Percentiles rank a stretch among this genome's conserved stretches.
phyloP scores from a whole-genome alignment of 805 yeast species.

The Blastobotrys americana region DNA sequence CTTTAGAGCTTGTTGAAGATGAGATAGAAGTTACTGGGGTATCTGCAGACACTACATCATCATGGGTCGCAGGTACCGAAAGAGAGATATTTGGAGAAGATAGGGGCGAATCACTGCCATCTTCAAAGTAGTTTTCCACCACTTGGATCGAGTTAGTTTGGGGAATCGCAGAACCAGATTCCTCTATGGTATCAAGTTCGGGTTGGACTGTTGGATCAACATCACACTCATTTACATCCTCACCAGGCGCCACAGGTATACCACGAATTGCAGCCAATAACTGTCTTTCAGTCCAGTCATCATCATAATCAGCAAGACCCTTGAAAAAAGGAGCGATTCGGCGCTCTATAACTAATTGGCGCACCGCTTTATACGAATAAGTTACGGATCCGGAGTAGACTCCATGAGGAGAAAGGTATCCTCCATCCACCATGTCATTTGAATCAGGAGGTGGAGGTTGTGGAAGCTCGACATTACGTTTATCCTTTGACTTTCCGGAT shows the following conservation, averaged over 20 bases:
- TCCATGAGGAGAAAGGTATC: constrained; percentile 86
- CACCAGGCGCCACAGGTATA: constrained; percentile 20
- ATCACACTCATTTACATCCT: constrained; percentile 4
- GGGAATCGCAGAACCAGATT: not conserved
- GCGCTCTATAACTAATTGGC: constrained; percentile 59
- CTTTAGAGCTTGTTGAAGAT: constrained; percentile 5
- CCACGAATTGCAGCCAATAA: constrained; percentile 39
- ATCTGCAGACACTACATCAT: not conserved
- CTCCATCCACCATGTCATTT: constrained; percentile 82
- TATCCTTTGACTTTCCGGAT: not conserved
- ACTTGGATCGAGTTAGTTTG: constrained; percentile 2
- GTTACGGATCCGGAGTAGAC: constrained; percentile 71
- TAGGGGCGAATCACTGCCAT: not conserved
- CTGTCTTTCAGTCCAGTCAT: constrained; percentile 63
- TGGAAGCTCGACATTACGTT: not conserved
- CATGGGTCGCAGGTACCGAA: constrained; percentile 5
- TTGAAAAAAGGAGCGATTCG: constrained; percentile 83
- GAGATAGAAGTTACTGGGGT: constrained; percentile 6
- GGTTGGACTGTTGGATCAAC: constrained; percentile 1
- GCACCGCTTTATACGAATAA: constrained; percentile 67
- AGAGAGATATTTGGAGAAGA: constrained; percentile 7
- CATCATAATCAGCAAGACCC: constrained; percentile 76
- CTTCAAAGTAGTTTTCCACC: constrained; percentile 1
- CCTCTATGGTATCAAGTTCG: not conserved
- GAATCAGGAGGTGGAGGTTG: constrained; percentile 18